A percentile compares a stretch with the other conserved stretches of the same genome.
Conservation (phyloP, 768 basidiomycete species). For the Mycena amicta region DNA sequence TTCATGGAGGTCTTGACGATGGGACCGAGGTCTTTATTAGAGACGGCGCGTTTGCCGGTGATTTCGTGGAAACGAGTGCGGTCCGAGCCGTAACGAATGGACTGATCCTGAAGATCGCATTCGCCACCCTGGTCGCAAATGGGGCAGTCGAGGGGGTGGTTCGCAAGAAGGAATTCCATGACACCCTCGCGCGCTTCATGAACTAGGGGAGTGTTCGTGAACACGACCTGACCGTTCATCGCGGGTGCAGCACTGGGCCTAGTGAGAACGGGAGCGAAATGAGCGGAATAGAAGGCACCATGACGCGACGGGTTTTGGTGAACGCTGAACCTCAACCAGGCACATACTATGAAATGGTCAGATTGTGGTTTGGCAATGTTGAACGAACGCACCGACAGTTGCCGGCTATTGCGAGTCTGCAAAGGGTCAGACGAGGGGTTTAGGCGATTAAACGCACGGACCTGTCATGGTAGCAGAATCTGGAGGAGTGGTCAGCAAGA, state of each 20-base stretch:
- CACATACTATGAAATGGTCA: slow-evolving; percentile 74
- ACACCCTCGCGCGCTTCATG: slow-evolving; percentile 95
- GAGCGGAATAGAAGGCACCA: slow-evolving; percentile 51
- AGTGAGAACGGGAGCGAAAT: not conserved
- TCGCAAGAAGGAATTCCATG: slow-evolving; percentile 97
- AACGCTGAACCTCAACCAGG: slow-evolving; percentile 94
- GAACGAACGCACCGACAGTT: slow-evolving; percentile 66
- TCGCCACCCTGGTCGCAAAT: slow-evolving; percentile 99
- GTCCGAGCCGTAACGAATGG: slow-evolving; percentile 98
- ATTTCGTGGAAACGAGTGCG: slow-evolving; percentile 98
- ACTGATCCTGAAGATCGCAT: slow-evolving; percentile 98
- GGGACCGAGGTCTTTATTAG: slow-evolving; percentile 97
- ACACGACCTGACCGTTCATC: slow-evolving; percentile 91
- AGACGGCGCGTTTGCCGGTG: slow-evolving; percentile 95
- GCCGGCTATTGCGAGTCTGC: slow-evolving; percentile 91
- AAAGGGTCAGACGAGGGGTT: slow-evolving; percentile 10
- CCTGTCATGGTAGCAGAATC: slow-evolving; percentile 89
- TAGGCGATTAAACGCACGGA: slow-evolving; percentile 31
- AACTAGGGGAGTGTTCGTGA: slow-evolving; percentile 88
- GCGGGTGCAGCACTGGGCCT: slow-evolving; percentile 88
- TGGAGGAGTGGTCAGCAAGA: slow-evolving; percentile 33
- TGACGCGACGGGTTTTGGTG: slow-evolving; percentile 93
- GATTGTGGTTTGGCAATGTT: too few relatives aligned
- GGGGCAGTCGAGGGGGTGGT: slow-evolving; percentile 98
- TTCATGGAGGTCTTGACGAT: slow-evolving; percentile 99